Evolutionary conservation across 1,284 basidiomycete genomes (phyloP).

Genomic region (Cryptococcus sp.): DNA sequence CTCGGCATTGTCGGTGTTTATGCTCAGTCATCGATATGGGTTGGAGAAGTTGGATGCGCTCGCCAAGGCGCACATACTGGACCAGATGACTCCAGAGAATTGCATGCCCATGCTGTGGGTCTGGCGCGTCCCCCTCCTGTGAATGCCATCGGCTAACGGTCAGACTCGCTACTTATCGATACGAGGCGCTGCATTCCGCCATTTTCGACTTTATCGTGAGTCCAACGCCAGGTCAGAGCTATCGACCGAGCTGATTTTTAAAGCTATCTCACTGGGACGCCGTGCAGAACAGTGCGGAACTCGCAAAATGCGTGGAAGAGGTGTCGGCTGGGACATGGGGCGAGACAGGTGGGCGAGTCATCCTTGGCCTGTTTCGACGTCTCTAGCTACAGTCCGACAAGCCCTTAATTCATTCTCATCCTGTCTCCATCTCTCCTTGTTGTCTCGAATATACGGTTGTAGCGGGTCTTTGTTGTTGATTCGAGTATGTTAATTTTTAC

Average conservation of each 20-base stretch:
- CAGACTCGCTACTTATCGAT: conserved; percentile 35
- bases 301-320: conserved; percentile 36
- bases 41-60: conserved; percentile 62
- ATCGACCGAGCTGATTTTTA: background rate
- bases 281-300: conserved; percentile 27
- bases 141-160: background rate
- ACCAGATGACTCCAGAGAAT: conserved; percentile 62
- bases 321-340: conserved; percentile 40
- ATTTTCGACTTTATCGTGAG: conserved; percentile 38
- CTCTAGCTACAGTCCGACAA: too few species aligned
- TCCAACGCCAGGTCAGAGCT: background rate
- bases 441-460: too few species aligned
- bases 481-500: background rate
- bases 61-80: conserved; percentile 68
- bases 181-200: conserved; percentile 30
- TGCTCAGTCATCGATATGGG: conserved; percentile 70
- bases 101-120: conserved; percentile 67
- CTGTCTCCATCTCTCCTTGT: too few species aligned
- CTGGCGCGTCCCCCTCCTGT: background rate
- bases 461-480: too few species aligned
- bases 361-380: conserved; percentile 22
- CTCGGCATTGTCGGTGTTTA: conserved; percentile 70
- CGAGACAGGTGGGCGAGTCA: conserved; percentile 32
- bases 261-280: conserved; percentile 30
- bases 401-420: too few species aligned